Evolutionary conservation across 257 asterid species (phyloP).

Genomic region (Solanum pimpinellifolium): DNA sequence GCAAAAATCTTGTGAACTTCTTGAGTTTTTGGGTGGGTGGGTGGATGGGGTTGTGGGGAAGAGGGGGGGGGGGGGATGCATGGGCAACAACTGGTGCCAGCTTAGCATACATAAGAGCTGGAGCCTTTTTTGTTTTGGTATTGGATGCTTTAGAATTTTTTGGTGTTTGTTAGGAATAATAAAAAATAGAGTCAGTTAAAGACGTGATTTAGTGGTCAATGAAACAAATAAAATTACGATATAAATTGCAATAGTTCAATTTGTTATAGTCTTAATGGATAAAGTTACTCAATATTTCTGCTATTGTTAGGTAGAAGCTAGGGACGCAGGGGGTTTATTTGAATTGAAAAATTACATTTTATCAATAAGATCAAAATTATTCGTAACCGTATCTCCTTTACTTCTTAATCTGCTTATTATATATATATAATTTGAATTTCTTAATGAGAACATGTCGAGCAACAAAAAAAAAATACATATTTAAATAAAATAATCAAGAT

Average conservation of each 20-base stretch:
- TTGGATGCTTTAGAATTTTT: not conserved
- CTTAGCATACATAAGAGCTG: conserved; percentile 6
- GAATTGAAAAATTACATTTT: too few species aligned
- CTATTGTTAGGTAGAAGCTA: fast-evolving
- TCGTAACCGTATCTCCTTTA: fast-evolving
- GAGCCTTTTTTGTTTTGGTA: conserved; percentile 4
- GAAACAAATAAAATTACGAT: not conserved
- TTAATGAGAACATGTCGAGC: fast-evolving
- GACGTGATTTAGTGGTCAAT: fast-evolving
- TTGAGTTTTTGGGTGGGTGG: not conserved
- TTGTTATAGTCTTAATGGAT: fast-evolving
- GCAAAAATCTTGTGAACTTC: conserved; percentile 35
- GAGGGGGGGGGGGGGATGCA: not conserved
- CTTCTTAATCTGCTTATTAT: not conserved
- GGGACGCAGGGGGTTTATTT: fast-evolving
- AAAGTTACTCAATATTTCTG: not conserved
- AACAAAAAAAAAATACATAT: too few species aligned
- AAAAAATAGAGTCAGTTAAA: fast-evolving
- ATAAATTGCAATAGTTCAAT: not conserved
- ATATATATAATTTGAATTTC: too few species aligned
- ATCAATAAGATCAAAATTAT: not conserved
- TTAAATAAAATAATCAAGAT: not conserved
- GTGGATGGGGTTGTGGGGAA: not conserved
- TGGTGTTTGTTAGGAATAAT: not conserved
- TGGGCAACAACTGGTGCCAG: conserved; percentile 27